phyloP scores from a whole-genome alignment of 352 stramenopile species.

The Discostella stelligera region DNA sequence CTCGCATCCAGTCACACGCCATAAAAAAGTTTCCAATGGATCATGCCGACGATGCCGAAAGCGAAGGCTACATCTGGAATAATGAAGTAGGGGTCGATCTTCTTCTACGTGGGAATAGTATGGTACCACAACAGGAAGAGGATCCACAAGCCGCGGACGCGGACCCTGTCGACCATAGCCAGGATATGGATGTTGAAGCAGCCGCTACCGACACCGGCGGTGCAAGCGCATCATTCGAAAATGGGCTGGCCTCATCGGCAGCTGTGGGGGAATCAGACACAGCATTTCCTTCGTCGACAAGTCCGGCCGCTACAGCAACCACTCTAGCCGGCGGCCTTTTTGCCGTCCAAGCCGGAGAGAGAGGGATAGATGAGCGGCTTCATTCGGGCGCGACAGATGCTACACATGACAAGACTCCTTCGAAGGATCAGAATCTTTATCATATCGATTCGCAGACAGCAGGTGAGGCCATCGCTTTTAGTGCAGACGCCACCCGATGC shows the following conservation, averaged over 20 bases:
- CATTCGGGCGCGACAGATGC: constrained; percentile 4
- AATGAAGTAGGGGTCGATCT: constrained; percentile 16
- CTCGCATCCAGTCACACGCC: not conserved
- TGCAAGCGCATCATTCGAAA: not conserved
- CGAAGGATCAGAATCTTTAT: not conserved
- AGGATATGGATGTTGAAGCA: not conserved
- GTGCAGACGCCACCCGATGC: not conserved
- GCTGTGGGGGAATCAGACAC: not conserved
- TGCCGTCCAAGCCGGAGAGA: not conserved
- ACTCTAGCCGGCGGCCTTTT: not conserved
- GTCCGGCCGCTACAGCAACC: not conserved
- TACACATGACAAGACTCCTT: not conserved
- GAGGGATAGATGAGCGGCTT: constrained; percentile 6
- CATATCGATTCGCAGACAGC: not conserved
- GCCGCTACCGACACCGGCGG: not conserved
- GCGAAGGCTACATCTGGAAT: constrained; percentile 1
- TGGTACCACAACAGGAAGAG: not conserved
- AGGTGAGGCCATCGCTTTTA: not conserved
- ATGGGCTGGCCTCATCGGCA: not conserved
- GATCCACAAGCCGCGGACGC: not conserved
- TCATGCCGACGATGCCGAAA: constrained; percentile 23
- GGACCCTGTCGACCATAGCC: not conserved
- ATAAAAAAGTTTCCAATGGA: constrained; percentile 15
- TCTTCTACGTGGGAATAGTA: constrained; percentile 21
- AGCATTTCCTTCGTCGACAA: not conserved